Base-by-base conservation (phyloP, 768 basidiomycete species). In the Tylopilus sp. region DNA sequence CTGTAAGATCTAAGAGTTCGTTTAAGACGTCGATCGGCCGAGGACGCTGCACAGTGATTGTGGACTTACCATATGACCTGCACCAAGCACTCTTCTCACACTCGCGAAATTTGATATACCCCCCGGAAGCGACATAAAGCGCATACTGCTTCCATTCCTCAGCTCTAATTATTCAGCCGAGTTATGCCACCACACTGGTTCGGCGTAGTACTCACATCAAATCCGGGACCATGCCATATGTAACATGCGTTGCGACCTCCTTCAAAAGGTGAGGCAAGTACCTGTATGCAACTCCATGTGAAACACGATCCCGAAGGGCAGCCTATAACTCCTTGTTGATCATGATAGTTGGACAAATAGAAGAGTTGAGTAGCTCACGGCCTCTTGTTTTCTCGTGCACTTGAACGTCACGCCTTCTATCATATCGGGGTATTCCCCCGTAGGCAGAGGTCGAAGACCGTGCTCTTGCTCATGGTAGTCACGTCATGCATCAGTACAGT, bases 391-490 rank as follows among this genome's bases (percentile, higher is more conserved):
- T 24, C 5, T 43, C 19, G 51, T 44, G 14, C 41, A 45, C 8
- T 51, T 51, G 21, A 56, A 41, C 3, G 55, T 50, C 16, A 48
- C 51, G 3, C 58, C 55, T 2, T 36, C 19, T 6, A 19, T 19
- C 11, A 10, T 5, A 11, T 59, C 52, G 1, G 52, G 52, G 6
- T 48, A 51, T 16, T 53, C 46, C 6, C 22, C 36, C 13, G 50
- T 45, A 4, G 47, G 54, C 13, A 52, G 17, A 7, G 48, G 29
- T 28, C 42, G 55, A 40, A 57, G 49, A 11, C 52, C 55, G 14
- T 59, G 31, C 11, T 48, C 28, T 52, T 57, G 42, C 48, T 29
- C 30, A 19, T 2, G 2, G 17, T 6, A 8, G 7, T 10, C 3
- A 21, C 13, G 28, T 31, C 45, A 19, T 24, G 7, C 11, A 17